Conservation (phyloP, 441 rosid genomes). For the Eutrema salsugineum region DNA sequence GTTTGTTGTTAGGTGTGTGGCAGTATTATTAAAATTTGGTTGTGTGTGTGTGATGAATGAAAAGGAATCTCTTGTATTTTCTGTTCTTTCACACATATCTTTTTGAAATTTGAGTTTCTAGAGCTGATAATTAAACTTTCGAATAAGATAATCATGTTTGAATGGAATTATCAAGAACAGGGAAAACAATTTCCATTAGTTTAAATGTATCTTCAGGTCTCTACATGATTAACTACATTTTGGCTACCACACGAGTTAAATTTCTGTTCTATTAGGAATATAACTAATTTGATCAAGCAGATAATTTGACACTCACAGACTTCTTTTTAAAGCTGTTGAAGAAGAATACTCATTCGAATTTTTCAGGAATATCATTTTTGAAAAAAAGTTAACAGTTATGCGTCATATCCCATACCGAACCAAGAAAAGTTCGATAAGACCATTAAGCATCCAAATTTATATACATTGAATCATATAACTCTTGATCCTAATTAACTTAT, state of each 20-base stretch:
- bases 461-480: slow-evolving; percentile 3
- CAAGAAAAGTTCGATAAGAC: background rate
- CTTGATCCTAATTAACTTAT: background rate
- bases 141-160: background rate
- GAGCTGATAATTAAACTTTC: background rate
- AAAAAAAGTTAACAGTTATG: background rate
- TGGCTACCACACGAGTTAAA: background rate
- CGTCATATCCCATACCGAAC: background rate
- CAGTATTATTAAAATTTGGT: background rate
- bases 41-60: background rate
- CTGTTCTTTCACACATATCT: slow-evolving; percentile 30
- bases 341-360: background rate
- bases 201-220: background rate
- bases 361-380: background rate
- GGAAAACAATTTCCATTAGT: background rate
- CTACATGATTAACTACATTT: background rate
- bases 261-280: background rate
- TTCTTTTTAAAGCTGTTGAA: background rate
- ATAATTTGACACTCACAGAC: background rate
- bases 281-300: background rate
- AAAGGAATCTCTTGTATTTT: slow-evolving; percentile 31
- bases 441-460: background rate
- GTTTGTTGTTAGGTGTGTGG: slow-evolving; percentile 32
- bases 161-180: background rate
- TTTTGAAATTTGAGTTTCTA: slow-evolving; percentile 3